phyloP scores from a whole-genome alignment of 306 rosid genomes.

The Rosa persica region DNA sequence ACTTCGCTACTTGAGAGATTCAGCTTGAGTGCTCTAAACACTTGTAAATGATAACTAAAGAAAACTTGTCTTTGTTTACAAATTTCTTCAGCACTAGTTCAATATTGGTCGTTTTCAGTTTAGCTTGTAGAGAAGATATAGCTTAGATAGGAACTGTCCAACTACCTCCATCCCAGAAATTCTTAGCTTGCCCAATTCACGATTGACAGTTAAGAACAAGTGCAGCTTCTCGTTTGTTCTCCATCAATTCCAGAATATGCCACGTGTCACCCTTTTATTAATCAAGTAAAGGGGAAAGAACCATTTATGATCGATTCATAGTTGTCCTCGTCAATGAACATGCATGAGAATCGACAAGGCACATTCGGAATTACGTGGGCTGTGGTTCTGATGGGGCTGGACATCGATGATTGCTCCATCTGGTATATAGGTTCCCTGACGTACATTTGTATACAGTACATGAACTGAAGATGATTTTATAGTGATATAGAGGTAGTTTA shows the following conservation, averaged over 20 bases:
- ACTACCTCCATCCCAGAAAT: background rate
- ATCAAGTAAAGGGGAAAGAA: background rate
- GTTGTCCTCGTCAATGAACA: background rate
- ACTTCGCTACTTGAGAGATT: background rate
- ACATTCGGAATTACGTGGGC: background rate
- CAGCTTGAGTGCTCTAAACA: background rate
- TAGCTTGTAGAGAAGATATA: background rate
- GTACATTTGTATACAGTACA: no score
- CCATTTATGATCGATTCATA: background rate
- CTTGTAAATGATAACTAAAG: background rate
- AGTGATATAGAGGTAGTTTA: no score
- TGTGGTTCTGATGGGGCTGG: background rate
- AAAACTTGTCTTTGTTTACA: background rate
- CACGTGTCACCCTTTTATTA: background rate
- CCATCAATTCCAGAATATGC: slow-evolving; percentile 3
- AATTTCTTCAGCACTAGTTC: background rate
- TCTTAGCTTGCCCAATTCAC: background rate
- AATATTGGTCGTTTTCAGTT: background rate
- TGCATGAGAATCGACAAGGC: background rate
- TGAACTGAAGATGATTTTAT: no score
- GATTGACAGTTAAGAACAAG: slow-evolving; percentile 19
- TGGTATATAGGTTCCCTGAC: no score
- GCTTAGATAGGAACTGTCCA: background rate
- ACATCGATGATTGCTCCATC: background rate
- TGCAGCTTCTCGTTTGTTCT: slow-evolving; percentile 9